Percentiles rank a stretch among this genome's conserved stretches.
Evolutionary conservation across 371 early-diverging fungal species (phyloP).

Genomic region (Mucor sp.): DNA sequence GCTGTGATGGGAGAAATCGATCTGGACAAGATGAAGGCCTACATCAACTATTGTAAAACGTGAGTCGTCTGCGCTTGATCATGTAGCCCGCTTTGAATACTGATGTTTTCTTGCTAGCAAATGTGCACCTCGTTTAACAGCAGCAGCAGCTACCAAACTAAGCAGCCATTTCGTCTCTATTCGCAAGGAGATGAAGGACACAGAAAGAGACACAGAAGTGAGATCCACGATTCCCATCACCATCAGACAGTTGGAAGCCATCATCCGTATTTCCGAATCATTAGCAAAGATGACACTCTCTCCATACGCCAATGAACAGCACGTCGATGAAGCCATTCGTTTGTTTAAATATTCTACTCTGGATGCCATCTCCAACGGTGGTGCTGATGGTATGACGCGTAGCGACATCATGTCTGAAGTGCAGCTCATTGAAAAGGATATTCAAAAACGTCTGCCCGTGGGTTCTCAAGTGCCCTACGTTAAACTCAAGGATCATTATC

Average conservation of each 20-base stretch:
- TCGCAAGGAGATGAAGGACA: conserved; percentile 82
- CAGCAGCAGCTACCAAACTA: conserved; percentile 89
- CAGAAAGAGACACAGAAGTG: conserved; percentile 74
- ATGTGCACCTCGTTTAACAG: conserved; percentile 92
- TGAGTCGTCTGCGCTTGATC: conserved; percentile 30
- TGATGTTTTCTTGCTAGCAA: conserved; percentile 43
- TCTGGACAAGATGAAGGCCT: conserved; percentile 91
- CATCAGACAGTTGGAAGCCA: conserved; percentile 98
- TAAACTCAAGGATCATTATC: conserved; percentile 70
- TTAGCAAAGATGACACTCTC: conserved; percentile 98
- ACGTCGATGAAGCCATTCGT: conserved; percentile 99
- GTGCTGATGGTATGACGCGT: conserved; percentile 77
- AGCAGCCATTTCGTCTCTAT: conserved; percentile 95
- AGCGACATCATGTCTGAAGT: conserved; percentile 76
- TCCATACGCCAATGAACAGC: conserved; percentile 83
- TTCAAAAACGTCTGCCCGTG: conserved; percentile 85
- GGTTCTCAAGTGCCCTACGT: conserved; percentile 83
- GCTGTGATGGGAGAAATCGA: conserved; percentile 79
- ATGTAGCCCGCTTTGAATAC: too few relatives aligned
- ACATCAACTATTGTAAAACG: conserved; percentile 94
- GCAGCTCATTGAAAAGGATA: conserved; percentile 76
- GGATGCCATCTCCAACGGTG: conserved; percentile 92
- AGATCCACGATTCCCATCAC: conserved; percentile 98
- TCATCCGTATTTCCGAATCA: conserved; percentile 99
- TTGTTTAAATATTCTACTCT: conserved; percentile 98